phyloP scores from a whole-genome alignment of 2,329 filamentous ascomycete genomes.

The Amauroascus verrucosus region DNA sequence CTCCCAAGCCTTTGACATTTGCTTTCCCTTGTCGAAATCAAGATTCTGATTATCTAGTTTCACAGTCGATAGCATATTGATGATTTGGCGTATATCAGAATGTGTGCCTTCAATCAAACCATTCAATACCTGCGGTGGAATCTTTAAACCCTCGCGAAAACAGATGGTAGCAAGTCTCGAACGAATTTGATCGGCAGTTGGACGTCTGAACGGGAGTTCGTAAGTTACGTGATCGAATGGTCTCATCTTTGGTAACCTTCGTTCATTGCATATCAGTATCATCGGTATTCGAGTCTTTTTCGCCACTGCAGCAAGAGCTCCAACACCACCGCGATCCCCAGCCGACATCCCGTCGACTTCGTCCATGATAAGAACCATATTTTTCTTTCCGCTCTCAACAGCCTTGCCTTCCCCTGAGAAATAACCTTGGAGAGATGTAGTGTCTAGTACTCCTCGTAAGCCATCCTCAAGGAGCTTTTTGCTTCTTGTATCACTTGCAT shows the following conservation, averaged over 20 bases:
- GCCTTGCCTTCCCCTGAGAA: conserved; percentile 76
- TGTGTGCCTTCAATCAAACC: conserved; percentile 90
- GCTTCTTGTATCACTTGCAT: conserved; percentile 89
- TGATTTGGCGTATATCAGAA: conserved; percentile 92
- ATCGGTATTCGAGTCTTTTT: conserved; percentile 91
- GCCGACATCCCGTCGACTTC: conserved; percentile 99
- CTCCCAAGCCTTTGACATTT: conserved; percentile 97
- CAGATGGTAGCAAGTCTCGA: conserved; percentile 92
- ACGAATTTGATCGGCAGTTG: conserved; percentile 81
- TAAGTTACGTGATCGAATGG: conserved; percentile 81
- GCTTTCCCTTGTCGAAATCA: conserved; percentile 74
- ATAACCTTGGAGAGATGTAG: conserved; percentile 82
- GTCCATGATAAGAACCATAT: conserved; percentile 94
- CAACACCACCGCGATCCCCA: conserved; percentile 89
- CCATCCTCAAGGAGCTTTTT: conserved; percentile 89
- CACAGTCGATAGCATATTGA: conserved; percentile 95
- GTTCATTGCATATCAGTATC: conserved; percentile 96
- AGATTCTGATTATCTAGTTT: conserved; percentile 76
- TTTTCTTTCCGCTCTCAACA: conserved; percentile 74
- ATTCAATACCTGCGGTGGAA: conserved; percentile 74
- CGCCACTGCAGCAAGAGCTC: conserved; percentile 84
- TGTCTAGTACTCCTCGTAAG: conserved; percentile 82
- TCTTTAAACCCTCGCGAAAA: conserved; percentile 78
- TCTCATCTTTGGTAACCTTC: conserved; percentile 90
- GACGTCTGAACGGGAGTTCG: conserved; percentile 78